Evolutionary conservation across 75 land plant species (phyloP), one percentile per base, ranked within the genome.

Genomic region (Pinus taeda): DNA sequence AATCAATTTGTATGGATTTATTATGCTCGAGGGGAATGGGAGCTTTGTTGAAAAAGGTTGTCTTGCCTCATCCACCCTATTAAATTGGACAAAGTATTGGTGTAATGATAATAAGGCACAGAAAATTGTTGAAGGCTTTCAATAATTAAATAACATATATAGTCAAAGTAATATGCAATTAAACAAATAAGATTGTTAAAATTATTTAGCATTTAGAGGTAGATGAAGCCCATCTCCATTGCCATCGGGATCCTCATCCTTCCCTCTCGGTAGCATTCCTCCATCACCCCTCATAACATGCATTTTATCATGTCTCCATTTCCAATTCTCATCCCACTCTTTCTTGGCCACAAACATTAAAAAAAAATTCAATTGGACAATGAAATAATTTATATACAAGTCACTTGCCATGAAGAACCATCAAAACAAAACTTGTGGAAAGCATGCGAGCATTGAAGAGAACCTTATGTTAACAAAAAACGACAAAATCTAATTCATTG

Each of bases 261-360:
- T 84, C 37, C 87, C 83, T 49, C 65, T 82, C n/a, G 62, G 62
- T 6, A n/a, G 20, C 6, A 4, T 6, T 60, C 83, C 86, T 21
- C 90, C 94, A 37, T 89, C 79, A 22, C 81, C 78, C 82, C 83
- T 85, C 76, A 85, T 81, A 69, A 89, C 83, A 73, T 90, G 90
- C 79, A 92, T 72, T 73, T 86, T 94, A 42, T 88, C 95, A 57
- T 97, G 95, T 74, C 82, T 88, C 69, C 57, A 81, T 88, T 85
- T 94, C 95, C 98, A 97, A 57, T 87, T 90, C 57, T 97, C 98
- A 79, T 91, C 79, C 69, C 92, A 75, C 56, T 97, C 93, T 81
- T 97, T 97, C 98, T 98, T 94, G 0, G 99, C 92, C 59, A 97
- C 95, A 82, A 26, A 26, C 26, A 26, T 26, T 26, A 26, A 26